phyloP scores from a whole-genome alignment of 2,329 filamentous ascomycete genomes.

The Tolypocladium tundrense region DNA sequence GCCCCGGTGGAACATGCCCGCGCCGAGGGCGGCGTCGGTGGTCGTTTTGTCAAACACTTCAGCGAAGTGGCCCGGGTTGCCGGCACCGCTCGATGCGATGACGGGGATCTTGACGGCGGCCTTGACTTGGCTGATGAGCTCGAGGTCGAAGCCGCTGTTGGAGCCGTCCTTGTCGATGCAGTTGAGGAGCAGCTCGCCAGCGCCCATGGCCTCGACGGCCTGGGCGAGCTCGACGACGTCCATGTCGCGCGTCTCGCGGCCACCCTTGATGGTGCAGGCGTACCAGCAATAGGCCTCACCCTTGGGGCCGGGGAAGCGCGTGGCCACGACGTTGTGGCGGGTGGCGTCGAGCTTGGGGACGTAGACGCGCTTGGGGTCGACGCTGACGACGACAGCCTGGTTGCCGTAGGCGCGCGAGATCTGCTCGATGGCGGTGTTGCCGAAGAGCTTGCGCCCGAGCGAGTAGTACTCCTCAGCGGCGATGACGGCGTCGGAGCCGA shows the following conservation, averaged over 20 bases:
- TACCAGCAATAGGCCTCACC: constrained; percentile 90
- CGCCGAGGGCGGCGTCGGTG: constrained; percentile 87
- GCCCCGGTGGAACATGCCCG: constrained; percentile 93
- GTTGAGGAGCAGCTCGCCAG: constrained; percentile 89
- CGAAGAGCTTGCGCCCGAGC: constrained; percentile 56
- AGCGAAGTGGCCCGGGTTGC: constrained; percentile 75
- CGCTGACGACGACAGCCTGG: constrained; percentile 91
- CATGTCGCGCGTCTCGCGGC: constrained; percentile 85
- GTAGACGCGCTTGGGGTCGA: constrained; percentile 89
- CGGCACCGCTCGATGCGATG: constrained; percentile 88
- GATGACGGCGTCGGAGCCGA: constrained; percentile 86
- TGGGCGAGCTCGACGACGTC: constrained; percentile 81
- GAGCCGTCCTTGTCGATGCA: constrained; percentile 97
- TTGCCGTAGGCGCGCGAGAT: constrained; percentile 91
- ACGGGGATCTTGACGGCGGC: constrained; percentile 80
- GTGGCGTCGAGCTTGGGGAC: constrained; percentile 61
- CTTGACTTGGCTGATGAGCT: constrained; percentile 85
- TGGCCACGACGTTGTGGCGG: constrained; percentile 64
- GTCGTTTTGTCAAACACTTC: constrained; percentile 81
- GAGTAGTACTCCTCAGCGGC: constrained; percentile 88
- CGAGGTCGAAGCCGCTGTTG: constrained; percentile 88
- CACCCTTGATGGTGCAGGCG: constrained; percentile 92
- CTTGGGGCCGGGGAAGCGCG: constrained; percentile 56
- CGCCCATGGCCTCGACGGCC: constrained; percentile 92
- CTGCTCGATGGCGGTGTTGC: constrained; percentile 86